A percentile compares a stretch with the other conserved stretches of the same genome.
These are phyloP conservation scores for Cicer pinnatifidum DNA, from an alignment of 306 rosid species.

Conservation along the genomic window DNA sequence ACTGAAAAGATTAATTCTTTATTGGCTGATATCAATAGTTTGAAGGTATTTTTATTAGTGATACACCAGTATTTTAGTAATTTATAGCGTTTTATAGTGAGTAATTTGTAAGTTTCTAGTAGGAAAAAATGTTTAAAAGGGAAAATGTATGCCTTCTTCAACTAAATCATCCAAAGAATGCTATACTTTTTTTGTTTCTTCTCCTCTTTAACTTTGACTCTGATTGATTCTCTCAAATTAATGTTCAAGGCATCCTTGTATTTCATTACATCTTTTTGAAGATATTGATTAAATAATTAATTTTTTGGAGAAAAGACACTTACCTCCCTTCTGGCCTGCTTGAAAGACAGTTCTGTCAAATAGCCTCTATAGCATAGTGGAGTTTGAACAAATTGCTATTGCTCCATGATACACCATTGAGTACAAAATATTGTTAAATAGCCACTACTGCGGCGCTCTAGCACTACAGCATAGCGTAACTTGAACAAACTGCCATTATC, in stretches of 20 bases:
- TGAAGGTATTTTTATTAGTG: constrained; percentile 64
- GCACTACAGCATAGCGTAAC: too few relatives aligned
- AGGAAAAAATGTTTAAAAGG: background rate
- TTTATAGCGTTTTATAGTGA: constrained; percentile 30
- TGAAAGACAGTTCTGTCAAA: too few relatives aligned
- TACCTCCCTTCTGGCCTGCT: too few relatives aligned
- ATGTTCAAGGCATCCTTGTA: constrained; percentile 25
- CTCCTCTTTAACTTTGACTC: constrained; percentile 24
- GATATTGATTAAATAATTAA: constrained; percentile 13
- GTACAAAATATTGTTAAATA: too few relatives aligned
- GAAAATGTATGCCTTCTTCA: constrained; percentile 16
- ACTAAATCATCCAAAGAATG: constrained; percentile 17
- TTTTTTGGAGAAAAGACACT: background rate
- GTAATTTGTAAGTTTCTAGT: constrained; percentile 22
- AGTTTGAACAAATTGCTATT: too few relatives aligned
- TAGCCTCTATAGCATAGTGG: too few relatives aligned
- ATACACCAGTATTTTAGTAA: background rate
- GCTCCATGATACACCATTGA: too few relatives aligned
- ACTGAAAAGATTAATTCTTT: constrained; percentile 85
- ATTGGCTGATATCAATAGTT: constrained; percentile 74
- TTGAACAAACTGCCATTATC: too few relatives aligned
- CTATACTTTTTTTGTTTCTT: background rate
- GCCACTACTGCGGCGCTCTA: too few relatives aligned
- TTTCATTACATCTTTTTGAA: constrained; percentile 36
- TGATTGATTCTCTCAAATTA: constrained; percentile 37